phyloP scores from a whole-genome alignment of 2,329 filamentous ascomycete genomes.

The Penicillium brasilianum region DNA sequence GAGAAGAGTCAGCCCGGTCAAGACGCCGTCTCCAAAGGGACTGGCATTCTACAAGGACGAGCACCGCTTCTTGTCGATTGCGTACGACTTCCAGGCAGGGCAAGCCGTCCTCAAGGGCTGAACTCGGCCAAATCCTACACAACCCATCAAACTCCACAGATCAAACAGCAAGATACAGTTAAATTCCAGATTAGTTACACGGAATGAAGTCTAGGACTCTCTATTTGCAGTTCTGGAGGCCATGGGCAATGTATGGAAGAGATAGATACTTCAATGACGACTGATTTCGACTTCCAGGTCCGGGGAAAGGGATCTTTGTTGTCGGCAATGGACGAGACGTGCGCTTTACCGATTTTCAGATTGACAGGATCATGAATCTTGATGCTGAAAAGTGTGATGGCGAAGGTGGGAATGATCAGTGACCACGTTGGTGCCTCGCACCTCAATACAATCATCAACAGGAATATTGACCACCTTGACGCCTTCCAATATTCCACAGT shows the following conservation, averaged over 20 bases:
- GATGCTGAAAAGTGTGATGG: background rate
- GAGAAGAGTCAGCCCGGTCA: background rate
- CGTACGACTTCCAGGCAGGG: constrained; percentile 2
- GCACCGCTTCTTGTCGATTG: constrained; percentile 14
- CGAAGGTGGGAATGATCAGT: background rate
- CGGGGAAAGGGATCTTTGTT: constrained; percentile 14
- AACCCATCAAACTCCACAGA: background rate
- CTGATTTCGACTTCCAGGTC: constrained; percentile 12
- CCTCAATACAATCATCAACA: background rate
- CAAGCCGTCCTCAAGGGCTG: background rate
- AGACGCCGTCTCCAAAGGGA: background rate
- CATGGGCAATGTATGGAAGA: constrained; percentile 2
- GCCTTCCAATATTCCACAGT: too few relatives aligned
- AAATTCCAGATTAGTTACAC: constrained; percentile 11
- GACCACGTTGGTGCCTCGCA: background rate
- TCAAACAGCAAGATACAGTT: background rate
- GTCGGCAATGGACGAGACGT: constrained; percentile 5
- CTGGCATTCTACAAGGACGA: constrained; percentile 18
- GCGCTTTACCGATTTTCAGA: constrained; percentile 7
- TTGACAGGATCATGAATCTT: background rate
- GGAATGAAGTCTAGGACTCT: constrained; percentile 6
- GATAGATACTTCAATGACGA: constrained; percentile 9
- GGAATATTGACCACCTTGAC: background rate
- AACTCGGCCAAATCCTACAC: constrained; percentile 10
- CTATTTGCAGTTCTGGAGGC: background rate